Evolutionary conservation across 257 asterid species (phyloP), one percentile per base, ranked within the genome.

Genomic region (Datura wrightii): DNA sequence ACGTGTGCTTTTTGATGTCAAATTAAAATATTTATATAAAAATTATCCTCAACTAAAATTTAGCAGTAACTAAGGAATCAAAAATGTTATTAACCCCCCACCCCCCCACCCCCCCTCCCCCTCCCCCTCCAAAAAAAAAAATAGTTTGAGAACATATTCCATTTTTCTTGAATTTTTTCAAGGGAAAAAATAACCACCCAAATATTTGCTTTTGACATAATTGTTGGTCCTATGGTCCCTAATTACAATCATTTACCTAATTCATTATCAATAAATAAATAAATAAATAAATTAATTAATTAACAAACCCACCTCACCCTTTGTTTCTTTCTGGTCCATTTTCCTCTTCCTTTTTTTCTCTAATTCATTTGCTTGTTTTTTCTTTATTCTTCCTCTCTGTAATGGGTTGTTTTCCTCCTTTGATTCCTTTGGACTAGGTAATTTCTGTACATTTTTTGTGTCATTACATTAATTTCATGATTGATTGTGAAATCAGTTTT

Each of bases 171-270:
- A 65, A 24, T 63, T 10, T 34, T 66, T 66, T 6, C 31, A 24
- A 66, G 24, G 10, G 3, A 36, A 69, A 39, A 16, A 7, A 10
- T 69, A 69, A 69, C 52, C 34, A 69, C 53, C 52, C 53, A 69
- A 69, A 39, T 39, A 52, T 69, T 69, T 8, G 44, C 53, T 37
- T 69, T 69, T 4, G 4, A 39, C 50, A 67, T 37, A 67, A 39
- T 67, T 67, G 14, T 67, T 67, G 14, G 2, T 39, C 24, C 13
- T 37, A 1, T 36, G 5, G 10, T 2, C 52, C 52, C n/a, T 67
- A 67, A 69, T 69, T 69, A 69, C 78, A 69, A 69, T 69, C 78
- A 69, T 69, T 69, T 16, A 69, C 78, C 78, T 69, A 69, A 39
- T 3, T 69, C 11, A 69, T 69, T 16, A 7, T 7, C 10, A 14